phyloP scores from a whole-genome alignment of 257 asterid genomes.

The Solanum corneliomulleri region DNA sequence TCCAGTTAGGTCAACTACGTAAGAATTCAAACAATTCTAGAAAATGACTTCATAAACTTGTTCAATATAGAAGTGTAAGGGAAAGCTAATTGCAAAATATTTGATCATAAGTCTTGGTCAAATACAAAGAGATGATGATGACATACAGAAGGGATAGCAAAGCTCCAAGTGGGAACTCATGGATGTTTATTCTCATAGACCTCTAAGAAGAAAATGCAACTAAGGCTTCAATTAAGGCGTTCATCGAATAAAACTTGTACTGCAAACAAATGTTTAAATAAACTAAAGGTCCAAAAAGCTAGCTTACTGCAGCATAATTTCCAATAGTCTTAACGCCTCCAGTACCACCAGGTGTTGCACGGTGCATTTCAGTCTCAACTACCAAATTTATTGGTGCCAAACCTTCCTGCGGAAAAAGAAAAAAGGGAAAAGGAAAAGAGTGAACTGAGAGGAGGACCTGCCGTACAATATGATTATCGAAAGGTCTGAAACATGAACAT shows the following conservation, averaged over 20 bases:
- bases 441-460: not conserved
- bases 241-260: not conserved
- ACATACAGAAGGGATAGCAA: not conserved
- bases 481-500: not conserved
- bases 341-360: conserved; percentile 99
- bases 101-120: not conserved
- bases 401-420: conserved; percentile 65
- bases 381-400: conserved; percentile 87
- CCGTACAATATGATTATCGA: not conserved
- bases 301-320: conserved; percentile 87
- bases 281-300: not conserved
- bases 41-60: not conserved
- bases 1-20: not conserved
- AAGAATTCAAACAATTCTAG: not conserved
- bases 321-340: conserved; percentile 96
- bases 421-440: not conserved
- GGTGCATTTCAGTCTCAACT: conserved; percentile 89
- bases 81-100: not conserved
- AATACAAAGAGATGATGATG: not conserved
- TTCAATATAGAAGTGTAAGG: not conserved
- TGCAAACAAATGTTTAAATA: not conserved
- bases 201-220: not conserved
- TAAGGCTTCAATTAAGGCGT: not conserved
- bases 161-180: not conserved
- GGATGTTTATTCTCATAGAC: not conserved